phyloP scores from a whole-genome alignment of 495 filamentous ascomycete genomes.

The Penicillium lividum region DNA sequence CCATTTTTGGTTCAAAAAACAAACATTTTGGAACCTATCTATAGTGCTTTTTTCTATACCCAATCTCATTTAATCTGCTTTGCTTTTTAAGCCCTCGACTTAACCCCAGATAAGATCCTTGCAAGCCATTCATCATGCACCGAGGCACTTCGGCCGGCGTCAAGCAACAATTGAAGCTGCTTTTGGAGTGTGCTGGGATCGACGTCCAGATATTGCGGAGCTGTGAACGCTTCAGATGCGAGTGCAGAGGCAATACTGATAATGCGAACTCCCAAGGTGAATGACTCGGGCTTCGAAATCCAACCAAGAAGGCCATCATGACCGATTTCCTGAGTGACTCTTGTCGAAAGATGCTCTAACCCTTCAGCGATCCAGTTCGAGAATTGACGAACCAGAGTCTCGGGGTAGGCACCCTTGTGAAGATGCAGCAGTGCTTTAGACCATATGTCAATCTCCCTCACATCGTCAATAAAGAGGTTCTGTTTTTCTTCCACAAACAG shows the following conservation, averaged over 20 bases:
- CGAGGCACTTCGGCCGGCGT: slow-evolving; percentile 25
- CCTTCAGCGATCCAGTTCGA: slow-evolving; percentile 60
- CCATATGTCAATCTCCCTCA: slow-evolving; percentile 71
- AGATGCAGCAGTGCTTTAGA: slow-evolving; percentile 43
- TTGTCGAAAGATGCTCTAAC: slow-evolving; percentile 47
- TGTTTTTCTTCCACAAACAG: slow-evolving; percentile 88
- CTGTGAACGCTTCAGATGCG: slow-evolving; percentile 40
- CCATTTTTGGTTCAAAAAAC: neutral
- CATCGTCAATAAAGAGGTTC: slow-evolving; percentile 83
- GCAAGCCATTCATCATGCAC: slow-evolving; percentile 40
- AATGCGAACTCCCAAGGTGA: slow-evolving; percentile 64
- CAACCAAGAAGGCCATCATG: slow-evolving; percentile 70
- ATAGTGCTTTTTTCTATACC: neutral
- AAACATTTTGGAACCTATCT: neutral
- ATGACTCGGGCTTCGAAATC: slow-evolving; percentile 71
- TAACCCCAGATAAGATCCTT: slow-evolving; percentile 32
- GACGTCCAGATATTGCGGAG: slow-evolving; percentile 28
- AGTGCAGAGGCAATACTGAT: slow-evolving; percentile 43
- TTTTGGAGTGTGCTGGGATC: slow-evolving; percentile 20
- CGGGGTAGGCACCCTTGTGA: slow-evolving; percentile 21
- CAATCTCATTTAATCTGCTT: neutral
- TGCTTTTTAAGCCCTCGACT: neutral
- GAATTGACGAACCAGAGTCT: slow-evolving; percentile 31
- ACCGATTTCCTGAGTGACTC: slow-evolving; percentile 22
- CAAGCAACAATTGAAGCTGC: slow-evolving; percentile 25